Evolutionary conservation across 139 green algal species (phyloP).

Genomic region (Eudorina sp.): DNA sequence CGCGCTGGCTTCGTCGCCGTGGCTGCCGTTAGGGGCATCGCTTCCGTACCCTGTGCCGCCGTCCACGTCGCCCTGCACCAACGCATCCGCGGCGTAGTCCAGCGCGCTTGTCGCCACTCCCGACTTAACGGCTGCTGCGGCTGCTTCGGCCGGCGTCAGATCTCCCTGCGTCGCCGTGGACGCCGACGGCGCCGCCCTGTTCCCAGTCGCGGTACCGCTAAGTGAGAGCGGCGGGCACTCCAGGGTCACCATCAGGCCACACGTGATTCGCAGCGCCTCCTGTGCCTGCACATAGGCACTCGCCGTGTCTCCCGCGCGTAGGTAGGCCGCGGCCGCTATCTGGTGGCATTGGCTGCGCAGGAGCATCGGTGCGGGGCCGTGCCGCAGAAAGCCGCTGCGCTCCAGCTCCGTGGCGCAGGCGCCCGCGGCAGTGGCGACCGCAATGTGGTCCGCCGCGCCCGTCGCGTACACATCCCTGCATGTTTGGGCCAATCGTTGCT

Average conservation of each 20-base stretch:
- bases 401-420: constrained; percentile 18
- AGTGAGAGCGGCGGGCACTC: background rate
- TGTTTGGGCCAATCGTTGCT: too few relatives aligned
- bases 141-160: background rate
- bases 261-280: constrained; percentile 50
- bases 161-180: background rate
- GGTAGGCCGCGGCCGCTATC: constrained; percentile 12
- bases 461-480: background rate
- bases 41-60: background rate
- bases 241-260: background rate
- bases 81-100: background rate
- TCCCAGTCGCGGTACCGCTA: background rate
- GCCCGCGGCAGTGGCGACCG: background rate
- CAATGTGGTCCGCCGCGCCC: background rate
- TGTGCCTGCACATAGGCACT: constrained; percentile 35
- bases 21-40: background rate
- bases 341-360: constrained; percentile 44
- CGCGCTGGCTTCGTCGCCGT: too few relatives aligned
- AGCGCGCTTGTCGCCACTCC: background rate
- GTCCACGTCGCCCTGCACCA: background rate
- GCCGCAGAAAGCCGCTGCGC: constrained; percentile 24
- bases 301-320: background rate
- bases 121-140: constrained; percentile 25
- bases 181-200: background rate
- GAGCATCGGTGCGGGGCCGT: constrained; percentile 35